Base-by-base conservation (phyloP, 495 filamentous ascomycete species). In the Aspergillus diversus region DNA sequence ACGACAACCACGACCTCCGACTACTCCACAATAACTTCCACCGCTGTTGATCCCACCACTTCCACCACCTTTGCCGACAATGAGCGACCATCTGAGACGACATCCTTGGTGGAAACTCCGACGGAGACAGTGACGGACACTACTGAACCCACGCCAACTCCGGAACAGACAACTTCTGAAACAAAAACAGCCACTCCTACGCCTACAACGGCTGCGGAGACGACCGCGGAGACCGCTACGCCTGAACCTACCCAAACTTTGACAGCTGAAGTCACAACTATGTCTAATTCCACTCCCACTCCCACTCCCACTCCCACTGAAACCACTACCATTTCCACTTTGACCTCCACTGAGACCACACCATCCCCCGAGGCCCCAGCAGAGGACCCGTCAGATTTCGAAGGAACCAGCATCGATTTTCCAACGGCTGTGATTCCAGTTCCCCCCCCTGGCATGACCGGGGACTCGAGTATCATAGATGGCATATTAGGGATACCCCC, bases 1-100 rank as follows among this genome's bases (percentile, higher is more conserved):
- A n/a, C 61, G 12, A 49, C 61, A 43, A 32, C 65, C 2, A 60
- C 65, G n/a, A 59, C 51, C 15, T 55, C 46, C 1, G 53, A 56
- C 55, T 33, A 46, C 13, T 51, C 58, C 9, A 54, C 35, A 13
- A 54, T 27, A 15, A 15, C 27, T 9, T 54, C 54, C 37, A 42
- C n/a, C n/a, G n/a, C n/a, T n/a, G n/a, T n/a, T n/a, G n/a, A n/a
- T n/a, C 21, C 21, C 21, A 27, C 21, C 21, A 27, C 21, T 27
- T 27, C 21, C 21, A 27, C 21, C 21, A 27, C 21, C 21, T 27
- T 27, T 27, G 2, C 21, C 21, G 21, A 27, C 21, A 27, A 27
- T 27, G 21, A 27, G 21, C 21, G 21, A 27, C 21, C 21, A 27
- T 27, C 21, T 27, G 21, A 27, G 21, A 27, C 21, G 21, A 27